Evolutionary conservation across 2,329 filamentous ascomycete genomes (phyloP).

Genomic region (Monosporascus sp.): DNA sequence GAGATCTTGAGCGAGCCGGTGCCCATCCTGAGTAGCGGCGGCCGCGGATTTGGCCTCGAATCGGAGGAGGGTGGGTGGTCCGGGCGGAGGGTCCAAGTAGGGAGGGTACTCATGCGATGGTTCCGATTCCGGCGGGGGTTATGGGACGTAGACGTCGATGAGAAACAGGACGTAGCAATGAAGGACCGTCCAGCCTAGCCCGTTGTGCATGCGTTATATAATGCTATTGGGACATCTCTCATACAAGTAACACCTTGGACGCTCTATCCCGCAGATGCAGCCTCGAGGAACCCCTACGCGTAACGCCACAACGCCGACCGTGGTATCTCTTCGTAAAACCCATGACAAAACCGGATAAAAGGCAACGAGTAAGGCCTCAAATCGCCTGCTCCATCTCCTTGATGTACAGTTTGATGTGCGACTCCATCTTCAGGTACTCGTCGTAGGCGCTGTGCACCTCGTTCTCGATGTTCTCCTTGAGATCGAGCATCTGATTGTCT

Average conservation of each 20-base stretch:
- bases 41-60: constrained; percentile 34
- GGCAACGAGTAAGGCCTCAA: constrained; percentile 19
- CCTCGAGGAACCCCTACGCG: not conserved
- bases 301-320: constrained; percentile 33
- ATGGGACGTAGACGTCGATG: constrained; percentile 20
- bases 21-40: constrained; percentile 57
- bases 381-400: constrained; percentile 97
- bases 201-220: not conserved
- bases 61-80: constrained; percentile 49
- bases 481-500: constrained; percentile 74
- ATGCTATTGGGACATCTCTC: not conserved
- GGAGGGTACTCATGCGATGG: constrained; percentile 59
- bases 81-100: constrained; percentile 53
- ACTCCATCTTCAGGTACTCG: constrained; percentile 96
- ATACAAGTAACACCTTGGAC: not conserved
- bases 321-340: constrained; percentile 33
- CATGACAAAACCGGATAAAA: constrained; percentile 19
- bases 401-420: constrained; percentile 95
- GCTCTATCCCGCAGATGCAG: not conserved
- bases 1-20: constrained; percentile 45
- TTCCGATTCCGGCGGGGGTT: constrained; percentile 46
- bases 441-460: constrained; percentile 88
- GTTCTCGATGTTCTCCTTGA: constrained; percentile 95
- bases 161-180: not conserved
- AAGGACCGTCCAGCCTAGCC: not conserved